Evolutionary conservation across 345 rosid species (phyloP), one percentile per base, ranked within the genome.

Genomic region (Eucalyptus fibrosa): DNA sequence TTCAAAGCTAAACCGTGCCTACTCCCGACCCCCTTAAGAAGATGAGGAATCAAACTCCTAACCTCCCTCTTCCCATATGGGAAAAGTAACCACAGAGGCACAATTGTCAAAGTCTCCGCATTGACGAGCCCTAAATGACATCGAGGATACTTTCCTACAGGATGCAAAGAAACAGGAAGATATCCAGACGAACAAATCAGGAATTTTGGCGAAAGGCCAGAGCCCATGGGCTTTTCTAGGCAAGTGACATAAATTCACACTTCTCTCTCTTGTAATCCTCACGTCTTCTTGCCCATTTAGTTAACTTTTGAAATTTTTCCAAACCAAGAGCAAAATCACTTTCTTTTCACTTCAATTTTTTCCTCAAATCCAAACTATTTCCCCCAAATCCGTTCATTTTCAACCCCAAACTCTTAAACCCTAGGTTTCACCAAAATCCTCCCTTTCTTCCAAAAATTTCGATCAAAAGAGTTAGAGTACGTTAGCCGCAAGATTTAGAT

Each of bases 1-100:
- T 51, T 18, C 4, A 0, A 51, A 51, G 0, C 56, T 51, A 51
- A 51, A 18, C 4, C 9, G 2, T 51, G 9, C 56, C 56, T 51
- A 18, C 56, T 23, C 21, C 55, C 1, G 4, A 18, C 9, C 56
- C 56, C 4, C 23, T 7, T 51, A 2, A 51, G 56, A 18, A 51
- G 23, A 51, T 18, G 55, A 18, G 55, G 55, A 51, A 51, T 7
- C 23, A 51, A 51, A 51, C 55, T 51, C 23, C 23, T 50, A 50
- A 50, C 0, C 21, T 50, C 21, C 3, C 55, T 50, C 55, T 50
- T 50, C 55, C 21, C 55, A 17, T 50, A 50, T 16, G 8, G 21
- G 4, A 51, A 51, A 51, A 51, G 55, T 51, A 51, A 51, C 55
- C 55, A 51, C 4, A 0, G 8, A 51, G 55, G 8, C 55, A 51